Conservation (phyloP, 1,284 basidiomycete species). For the Albatrellus sp. region DNA sequence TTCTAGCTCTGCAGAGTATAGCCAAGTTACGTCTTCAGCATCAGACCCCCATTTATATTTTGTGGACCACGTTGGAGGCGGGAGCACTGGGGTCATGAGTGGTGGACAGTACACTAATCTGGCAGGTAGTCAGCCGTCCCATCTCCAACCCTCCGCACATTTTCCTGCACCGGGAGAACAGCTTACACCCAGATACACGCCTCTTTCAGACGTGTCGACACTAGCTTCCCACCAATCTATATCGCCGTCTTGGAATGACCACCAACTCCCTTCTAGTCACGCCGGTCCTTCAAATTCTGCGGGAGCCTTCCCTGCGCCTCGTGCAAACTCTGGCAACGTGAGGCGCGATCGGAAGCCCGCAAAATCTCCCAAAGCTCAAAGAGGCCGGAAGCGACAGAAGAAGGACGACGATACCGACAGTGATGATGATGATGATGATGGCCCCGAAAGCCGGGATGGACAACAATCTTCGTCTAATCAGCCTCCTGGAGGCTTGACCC, state of each 20-base stretch:
- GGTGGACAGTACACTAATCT: not conserved
- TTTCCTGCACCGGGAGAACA: conserved; percentile 2
- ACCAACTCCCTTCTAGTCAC: not conserved
- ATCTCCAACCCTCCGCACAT: not conserved
- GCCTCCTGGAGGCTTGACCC: not conserved
- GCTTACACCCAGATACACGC: conserved; percentile 2
- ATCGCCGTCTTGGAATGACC: conserved; percentile 2
- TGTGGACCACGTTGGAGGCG: not conserved
- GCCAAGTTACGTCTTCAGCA: no score
- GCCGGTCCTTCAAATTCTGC: not conserved
- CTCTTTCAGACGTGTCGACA: conserved; percentile 3
- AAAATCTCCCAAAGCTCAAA: not conserved
- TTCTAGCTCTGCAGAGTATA: not conserved
- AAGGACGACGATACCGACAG: not conserved
- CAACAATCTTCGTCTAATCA: not conserved
- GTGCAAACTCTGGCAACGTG: not conserved
- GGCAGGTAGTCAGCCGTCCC: not conserved
- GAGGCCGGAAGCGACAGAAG: not conserved
- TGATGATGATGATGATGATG: not conserved
- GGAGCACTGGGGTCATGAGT: not conserved
- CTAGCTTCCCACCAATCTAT: not conserved
- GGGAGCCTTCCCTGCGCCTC: not conserved
- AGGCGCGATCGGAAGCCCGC: not conserved
- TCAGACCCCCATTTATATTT: not conserved
- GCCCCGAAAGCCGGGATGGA: not conserved